A percentile compares a stretch with the other conserved stretches of the same genome.
Conservation (phyloP, 2,329 filamentous ascomycete species). For the Monosporascus cannonballus region DNA sequence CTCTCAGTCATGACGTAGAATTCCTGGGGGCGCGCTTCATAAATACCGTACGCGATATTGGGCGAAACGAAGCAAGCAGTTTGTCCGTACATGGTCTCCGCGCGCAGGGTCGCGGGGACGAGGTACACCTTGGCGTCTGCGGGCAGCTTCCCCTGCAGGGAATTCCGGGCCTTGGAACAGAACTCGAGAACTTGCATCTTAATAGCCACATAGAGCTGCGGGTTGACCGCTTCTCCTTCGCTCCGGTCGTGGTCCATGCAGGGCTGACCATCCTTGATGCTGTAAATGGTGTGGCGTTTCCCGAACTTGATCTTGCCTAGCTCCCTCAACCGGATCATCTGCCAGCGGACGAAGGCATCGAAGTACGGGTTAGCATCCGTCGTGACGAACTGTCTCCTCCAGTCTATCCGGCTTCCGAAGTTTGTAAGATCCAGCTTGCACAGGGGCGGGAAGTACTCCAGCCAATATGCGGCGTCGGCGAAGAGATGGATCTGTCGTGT, state of each 20-base stretch:
- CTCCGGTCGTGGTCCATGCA: constrained; percentile 84
- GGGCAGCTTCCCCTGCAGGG: constrained; percentile 72
- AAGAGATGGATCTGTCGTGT: constrained; percentile 88
- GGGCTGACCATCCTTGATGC: constrained; percentile 79
- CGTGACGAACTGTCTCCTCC: constrained; percentile 87
- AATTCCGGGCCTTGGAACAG: constrained; percentile 67
- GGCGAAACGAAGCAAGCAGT: constrained; percentile 93
- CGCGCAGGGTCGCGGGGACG: constrained; percentile 83
- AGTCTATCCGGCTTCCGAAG: constrained; percentile 85
- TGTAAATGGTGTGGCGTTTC: constrained; percentile 90
- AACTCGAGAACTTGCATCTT: constrained; percentile 91
- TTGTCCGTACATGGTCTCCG: constrained; percentile 99
- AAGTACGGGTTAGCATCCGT: constrained; percentile 97
- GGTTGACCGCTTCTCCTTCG: constrained; percentile 73
- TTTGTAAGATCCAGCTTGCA: constrained; percentile 74
- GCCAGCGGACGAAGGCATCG: constrained; percentile 92
- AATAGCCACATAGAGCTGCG: constrained; percentile 87
- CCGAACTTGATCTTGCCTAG: constrained; percentile 91
- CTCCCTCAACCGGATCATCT: constrained; percentile 89
- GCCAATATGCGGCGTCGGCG: constrained; percentile 85
- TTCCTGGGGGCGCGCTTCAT: constrained; percentile 52
- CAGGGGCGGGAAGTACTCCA: constrained; percentile 83
- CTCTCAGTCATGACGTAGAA: constrained; percentile 81
- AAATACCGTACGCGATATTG: constrained; percentile 82
- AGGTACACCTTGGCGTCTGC: constrained; percentile 77